These are phyloP conservation scores for Aquilaria yunnanensis DNA, from an alignment of 345 rosid genomes.

Conservation along the genomic window DNA sequence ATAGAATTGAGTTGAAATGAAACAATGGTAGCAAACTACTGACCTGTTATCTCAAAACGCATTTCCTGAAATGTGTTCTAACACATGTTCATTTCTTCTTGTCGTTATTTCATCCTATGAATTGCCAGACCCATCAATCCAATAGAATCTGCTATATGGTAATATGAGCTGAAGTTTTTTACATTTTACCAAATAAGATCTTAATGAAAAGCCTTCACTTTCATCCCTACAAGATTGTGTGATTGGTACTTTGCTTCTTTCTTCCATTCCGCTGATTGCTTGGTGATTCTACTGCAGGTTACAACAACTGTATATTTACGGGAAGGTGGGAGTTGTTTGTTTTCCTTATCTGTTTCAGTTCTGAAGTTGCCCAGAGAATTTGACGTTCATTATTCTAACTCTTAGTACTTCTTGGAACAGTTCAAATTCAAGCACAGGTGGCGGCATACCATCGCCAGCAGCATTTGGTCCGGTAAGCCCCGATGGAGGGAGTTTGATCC, in stretches of 20 bases:
- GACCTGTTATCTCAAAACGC: too few relatives aligned
- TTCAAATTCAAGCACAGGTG: conserved; percentile 31
- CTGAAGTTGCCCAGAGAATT: neutral
- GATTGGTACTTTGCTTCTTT: neutral
- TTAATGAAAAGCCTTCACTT: too few relatives aligned
- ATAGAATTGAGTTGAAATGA: too few relatives aligned
- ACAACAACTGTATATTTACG: conserved; percentile 55
- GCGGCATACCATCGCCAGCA: conserved; percentile 33
- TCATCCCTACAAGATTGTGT: neutral
- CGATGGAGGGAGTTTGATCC: conserved; percentile 30
- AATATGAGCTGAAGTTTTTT: too few relatives aligned
- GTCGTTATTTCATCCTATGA: too few relatives aligned
- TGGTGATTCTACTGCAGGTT: conserved; percentile 40
- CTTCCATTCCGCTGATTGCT: conserved; percentile 4
- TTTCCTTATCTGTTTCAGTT: neutral
- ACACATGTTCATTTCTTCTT: too few relatives aligned
- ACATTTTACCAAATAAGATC: too few relatives aligned
- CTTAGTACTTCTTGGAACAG: conserved; percentile 28
- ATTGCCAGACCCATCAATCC: too few relatives aligned
- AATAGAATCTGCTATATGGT: too few relatives aligned
- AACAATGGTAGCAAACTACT: too few relatives aligned
- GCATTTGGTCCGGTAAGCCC: conserved; percentile 71
- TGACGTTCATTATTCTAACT: neutral
- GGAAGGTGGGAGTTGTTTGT: conserved; percentile 59
- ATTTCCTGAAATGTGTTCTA: too few relatives aligned